A percentile compares a stretch with the other conserved stretches of the same genome.
These are phyloP conservation scores for Lactarius indigo DNA, from an alignment of 768 basidiomycete genomes.

Conservation along the genomic window DNA sequence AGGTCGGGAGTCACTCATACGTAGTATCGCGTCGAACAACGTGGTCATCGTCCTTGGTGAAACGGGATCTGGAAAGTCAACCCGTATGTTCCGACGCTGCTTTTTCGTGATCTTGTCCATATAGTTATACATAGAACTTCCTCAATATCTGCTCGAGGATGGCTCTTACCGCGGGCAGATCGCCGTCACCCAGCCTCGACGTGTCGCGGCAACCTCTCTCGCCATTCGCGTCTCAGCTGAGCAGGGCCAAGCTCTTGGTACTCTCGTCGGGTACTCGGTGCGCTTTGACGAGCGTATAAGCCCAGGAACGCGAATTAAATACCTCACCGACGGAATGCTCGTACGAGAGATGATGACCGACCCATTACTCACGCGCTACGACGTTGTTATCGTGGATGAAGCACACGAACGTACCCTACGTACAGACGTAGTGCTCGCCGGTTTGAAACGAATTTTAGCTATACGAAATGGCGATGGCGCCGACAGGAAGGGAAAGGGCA, in stretches of 20 bases:
- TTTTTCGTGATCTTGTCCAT: constrained; percentile 2
- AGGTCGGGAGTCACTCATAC: constrained; percentile 75
- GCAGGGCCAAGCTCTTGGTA: constrained; percentile 67
- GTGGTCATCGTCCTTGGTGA: constrained; percentile 91
- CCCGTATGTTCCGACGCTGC: constrained; percentile 59
- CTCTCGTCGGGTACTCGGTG: constrained; percentile 88
- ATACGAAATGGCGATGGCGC: constrained; percentile 52
- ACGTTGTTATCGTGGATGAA: constrained; percentile 90
- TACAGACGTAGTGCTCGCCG: constrained; percentile 91
- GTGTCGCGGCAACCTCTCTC: constrained; percentile 94
- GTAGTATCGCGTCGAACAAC: constrained; percentile 72
- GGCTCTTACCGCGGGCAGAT: constrained; percentile 73
- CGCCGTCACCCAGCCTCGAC: constrained; percentile 91
- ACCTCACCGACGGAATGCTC: constrained; percentile 97
- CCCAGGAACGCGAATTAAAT: constrained; percentile 82
- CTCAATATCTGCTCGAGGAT: constrained; percentile 89
- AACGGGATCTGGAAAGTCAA: constrained; percentile 98
- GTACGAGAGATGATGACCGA: constrained; percentile 87
- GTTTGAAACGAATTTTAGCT: constrained; percentile 76
- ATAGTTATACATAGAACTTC: constrained; percentile 64
- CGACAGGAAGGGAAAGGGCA: constrained; percentile 37
- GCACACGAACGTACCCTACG: constrained; percentile 95
- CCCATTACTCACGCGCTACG: constrained; percentile 71
- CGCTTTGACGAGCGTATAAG: constrained; percentile 87
- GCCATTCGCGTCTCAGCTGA: constrained; percentile 87